Evolutionary conservation across 2,329 filamentous ascomycete genomes (phyloP), one percentile per base, ranked within the genome.

Genomic region (Lecanoromycetidae sp.): DNA sequence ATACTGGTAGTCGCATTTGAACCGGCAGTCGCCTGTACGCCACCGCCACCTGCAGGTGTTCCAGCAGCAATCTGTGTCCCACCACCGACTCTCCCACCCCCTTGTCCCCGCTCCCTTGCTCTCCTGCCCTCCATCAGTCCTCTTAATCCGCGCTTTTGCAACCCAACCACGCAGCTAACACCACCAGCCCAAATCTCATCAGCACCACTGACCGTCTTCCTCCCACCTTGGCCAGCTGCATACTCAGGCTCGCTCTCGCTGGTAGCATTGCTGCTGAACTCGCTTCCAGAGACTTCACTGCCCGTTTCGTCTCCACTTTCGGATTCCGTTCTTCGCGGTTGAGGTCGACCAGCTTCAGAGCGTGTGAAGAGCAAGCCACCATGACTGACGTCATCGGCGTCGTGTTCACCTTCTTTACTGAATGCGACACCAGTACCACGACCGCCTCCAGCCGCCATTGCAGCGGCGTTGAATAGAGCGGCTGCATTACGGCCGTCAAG

Each of bases 381-480:
- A 27, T 40, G 36, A 4, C 38, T 26, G 13, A 26, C 33, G 15
- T 51, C 41, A 2, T 51, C 48, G 3, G 17, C 17, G 4, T 43
- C 39, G 6, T 44, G 26, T 33, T 50, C 51, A 23, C 46, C 52
- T 45, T 54, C 52, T 33, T 47, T 49, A 32, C 77, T 71, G 56
- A 75, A 79, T 30, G 73, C 58, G 57, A 78, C 85, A 44, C 83
- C 80, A 23, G 90, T 85, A 39, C 85, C 84, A 39, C 87, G 79
- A 0, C 91, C 91, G 22, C 91, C 88, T 9, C 91, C 91, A 1
- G 91, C 91, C 0, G 88, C 91, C 91, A 96, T 96, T 44, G 91
- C 91, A 0, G 90, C 91, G 0, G 91, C 91, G 55, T 98, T 98
- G 71, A 98, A 98, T 0, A 98, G 88, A 5, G 91, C 91, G 0